These are phyloP conservation scores for Ilyonectria robusta DNA, from an alignment of 2,329 filamentous ascomycete genomes.

Conservation along the genomic window DNA sequence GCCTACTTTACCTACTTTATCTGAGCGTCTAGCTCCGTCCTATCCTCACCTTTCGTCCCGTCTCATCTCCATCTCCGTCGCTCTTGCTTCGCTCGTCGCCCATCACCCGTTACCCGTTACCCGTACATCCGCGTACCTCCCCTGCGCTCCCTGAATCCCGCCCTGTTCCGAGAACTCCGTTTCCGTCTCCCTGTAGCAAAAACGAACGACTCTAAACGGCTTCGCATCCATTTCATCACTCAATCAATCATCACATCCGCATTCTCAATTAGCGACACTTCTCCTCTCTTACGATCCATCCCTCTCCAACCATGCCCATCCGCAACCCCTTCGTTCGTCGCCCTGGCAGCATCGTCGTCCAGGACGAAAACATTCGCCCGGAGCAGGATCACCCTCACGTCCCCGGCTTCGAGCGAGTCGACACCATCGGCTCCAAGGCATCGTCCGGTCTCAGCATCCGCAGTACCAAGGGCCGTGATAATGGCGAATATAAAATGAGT, in stretches of 20 bases:
- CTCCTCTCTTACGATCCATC: not conserved
- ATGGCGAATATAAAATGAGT: slow-evolving; percentile 84
- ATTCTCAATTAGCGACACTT: slow-evolving; percentile 18
- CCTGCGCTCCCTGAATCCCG: not conserved
- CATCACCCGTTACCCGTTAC: not conserved
- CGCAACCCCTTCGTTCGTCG: slow-evolving; percentile 80
- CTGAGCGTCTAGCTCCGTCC: slow-evolving; percentile 3
- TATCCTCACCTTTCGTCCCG: not conserved
- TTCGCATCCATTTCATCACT: not conserved
- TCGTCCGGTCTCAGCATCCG: slow-evolving; percentile 74
- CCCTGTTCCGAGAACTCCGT: not conserved
- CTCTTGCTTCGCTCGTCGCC: slow-evolving; percentile 11
- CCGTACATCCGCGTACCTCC: slow-evolving; percentile 6
- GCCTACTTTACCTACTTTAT: not conserved
- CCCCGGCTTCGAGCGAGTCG: slow-evolving; percentile 71
- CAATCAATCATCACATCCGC: slow-evolving; percentile 16
- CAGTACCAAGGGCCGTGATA: slow-evolving; percentile 73
- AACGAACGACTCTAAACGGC: slow-evolving; percentile 1
- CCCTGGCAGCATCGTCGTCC: slow-evolving; percentile 59
- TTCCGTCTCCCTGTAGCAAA: not conserved
- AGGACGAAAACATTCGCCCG: slow-evolving; percentile 68
- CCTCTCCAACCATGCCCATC: slow-evolving; percentile 72
- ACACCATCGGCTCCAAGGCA: slow-evolving; percentile 73
- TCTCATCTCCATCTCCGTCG: slow-evolving; percentile 7
- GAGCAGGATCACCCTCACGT: slow-evolving; percentile 50